Evolutionary conservation across 1,284 basidiomycete genomes (phyloP).

Genomic region (Boletus mariae): DNA sequence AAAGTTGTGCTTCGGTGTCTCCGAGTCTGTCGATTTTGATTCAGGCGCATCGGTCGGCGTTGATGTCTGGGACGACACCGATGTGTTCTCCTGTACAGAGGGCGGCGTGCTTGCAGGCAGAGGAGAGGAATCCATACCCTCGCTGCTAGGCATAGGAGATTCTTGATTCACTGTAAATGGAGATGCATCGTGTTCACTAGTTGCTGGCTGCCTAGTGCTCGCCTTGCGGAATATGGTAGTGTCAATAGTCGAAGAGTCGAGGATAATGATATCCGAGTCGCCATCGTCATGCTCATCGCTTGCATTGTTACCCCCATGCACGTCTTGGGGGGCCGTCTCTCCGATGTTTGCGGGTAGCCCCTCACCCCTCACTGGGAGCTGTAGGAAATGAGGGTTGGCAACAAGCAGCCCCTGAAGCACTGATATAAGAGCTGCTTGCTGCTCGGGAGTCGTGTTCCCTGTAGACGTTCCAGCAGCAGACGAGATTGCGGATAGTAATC

Average conservation of each 20-base stretch:
- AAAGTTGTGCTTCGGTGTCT: conserved; percentile 2
- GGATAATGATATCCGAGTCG: conserved; percentile 29
- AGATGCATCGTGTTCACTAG: neutral
- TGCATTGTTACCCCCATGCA: neutral
- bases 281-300: conserved; percentile 13
- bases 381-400: conserved; percentile 21
- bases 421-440: conserved; percentile 21
- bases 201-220: neutral
- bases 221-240: conserved; percentile 25
- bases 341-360: neutral
- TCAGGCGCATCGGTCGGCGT: conserved; percentile 1
- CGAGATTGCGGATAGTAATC: conserved; percentile 17
- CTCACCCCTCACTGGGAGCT: conserved; percentile 6
- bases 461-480: neutral
- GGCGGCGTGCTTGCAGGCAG: conserved; percentile 17
- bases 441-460: conserved; percentile 4
- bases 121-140: conserved; percentile 11
- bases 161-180: conserved; percentile 1
- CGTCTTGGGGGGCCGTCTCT: neutral
- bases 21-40: neutral
- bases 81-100: conserved; percentile 9
- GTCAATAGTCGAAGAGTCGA: conserved; percentile 30
- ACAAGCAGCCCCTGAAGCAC: conserved; percentile 21
- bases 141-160: conserved; percentile 1
- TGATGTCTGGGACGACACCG: conserved; percentile 10